Evolutionary conservation across 2,329 filamentous ascomycete species (phyloP).

Genomic region (Monilinia fructigena): DNA sequence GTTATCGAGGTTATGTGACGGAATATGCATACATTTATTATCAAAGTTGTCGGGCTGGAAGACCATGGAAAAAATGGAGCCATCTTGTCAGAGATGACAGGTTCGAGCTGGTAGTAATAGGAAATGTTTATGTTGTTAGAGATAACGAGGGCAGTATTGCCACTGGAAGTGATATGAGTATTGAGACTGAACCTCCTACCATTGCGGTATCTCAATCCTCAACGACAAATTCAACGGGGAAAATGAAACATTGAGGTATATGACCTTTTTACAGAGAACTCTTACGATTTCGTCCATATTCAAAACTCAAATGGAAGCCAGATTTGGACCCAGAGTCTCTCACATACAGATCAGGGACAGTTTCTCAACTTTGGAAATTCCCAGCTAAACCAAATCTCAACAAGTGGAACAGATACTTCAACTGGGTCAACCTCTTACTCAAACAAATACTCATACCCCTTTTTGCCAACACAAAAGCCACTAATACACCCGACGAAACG

Average conservation of each 20-base stretch:
- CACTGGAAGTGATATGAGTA: constrained; percentile 13
- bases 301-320: background rate
- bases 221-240: background rate
- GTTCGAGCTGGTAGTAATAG: constrained; percentile 67
- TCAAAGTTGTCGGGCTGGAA: constrained; percentile 60
- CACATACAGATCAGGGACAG: background rate
- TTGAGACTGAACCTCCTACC: background rate
- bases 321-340: background rate
- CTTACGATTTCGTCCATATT: background rate
- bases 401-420: background rate
- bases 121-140: constrained; percentile 67
- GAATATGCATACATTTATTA: constrained; percentile 59
- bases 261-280: background rate
- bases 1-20: constrained; percentile 65
- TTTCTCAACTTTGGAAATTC: background rate
- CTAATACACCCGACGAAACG: background rate
- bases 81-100: constrained; percentile 46
- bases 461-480: background rate
- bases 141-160: constrained; percentile 29
- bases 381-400: background rate
- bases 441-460: background rate
- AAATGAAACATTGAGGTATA: background rate
- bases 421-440: background rate
- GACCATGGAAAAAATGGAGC: constrained; percentile 49
- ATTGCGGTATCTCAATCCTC: background rate